Evolutionary conservation across 2,329 filamentous ascomycete genomes (phyloP).

Genomic region (Metarhizium anisopliae): DNA sequence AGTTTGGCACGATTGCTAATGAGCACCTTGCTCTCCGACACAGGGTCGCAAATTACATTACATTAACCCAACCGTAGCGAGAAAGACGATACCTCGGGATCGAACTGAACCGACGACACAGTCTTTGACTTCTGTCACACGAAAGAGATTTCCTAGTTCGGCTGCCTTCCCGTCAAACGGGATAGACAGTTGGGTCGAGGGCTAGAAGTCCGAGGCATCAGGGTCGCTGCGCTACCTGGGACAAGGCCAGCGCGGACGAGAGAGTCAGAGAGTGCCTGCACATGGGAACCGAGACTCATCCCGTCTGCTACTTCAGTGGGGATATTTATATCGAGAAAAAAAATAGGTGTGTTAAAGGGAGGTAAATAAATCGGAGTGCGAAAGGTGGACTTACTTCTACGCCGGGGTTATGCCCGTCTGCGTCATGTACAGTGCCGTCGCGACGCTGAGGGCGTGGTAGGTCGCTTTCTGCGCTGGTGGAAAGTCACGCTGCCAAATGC

Average conservation of each 20-base stretch:
- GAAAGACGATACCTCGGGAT: slow-evolving; percentile 15
- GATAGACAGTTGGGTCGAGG: slow-evolving; percentile 30
- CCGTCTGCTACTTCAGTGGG: too few relatives aligned
- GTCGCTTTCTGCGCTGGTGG: slow-evolving; percentile 38
- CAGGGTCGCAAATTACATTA: slow-evolving; percentile 6
- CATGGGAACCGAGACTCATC: too few relatives aligned
- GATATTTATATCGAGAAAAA: too few relatives aligned
- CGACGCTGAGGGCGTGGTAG: slow-evolving; percentile 30
- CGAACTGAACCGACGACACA: slow-evolving; percentile 27
- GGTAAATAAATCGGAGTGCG: slow-evolving; percentile 6
- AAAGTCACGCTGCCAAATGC: slow-evolving; percentile 50
- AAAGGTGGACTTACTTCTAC: slow-evolving; percentile 43
- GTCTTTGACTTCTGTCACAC: slow-evolving; percentile 16
- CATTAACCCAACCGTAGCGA: too few relatives aligned
- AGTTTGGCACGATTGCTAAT: slow-evolving; percentile 2
- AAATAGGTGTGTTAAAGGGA: too few relatives aligned
- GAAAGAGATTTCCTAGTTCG: too few relatives aligned
- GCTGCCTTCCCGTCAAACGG: slow-evolving; percentile 20
- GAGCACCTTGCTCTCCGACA: too few relatives aligned
- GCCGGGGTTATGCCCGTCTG: slow-evolving; percentile 36
- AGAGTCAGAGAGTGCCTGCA: too few relatives aligned
- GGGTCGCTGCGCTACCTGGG: too few relatives aligned
- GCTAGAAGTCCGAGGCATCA: slow-evolving; percentile 8
- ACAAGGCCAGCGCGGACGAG: too few relatives aligned
- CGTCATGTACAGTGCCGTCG: slow-evolving; percentile 34